Percentiles rank a stretch among this genome's conserved stretches.
These are phyloP conservation scores for Simplicillium sp. DNA, from an alignment of 2,329 filamentous ascomycete genomes.

Conservation along the genomic window DNA sequence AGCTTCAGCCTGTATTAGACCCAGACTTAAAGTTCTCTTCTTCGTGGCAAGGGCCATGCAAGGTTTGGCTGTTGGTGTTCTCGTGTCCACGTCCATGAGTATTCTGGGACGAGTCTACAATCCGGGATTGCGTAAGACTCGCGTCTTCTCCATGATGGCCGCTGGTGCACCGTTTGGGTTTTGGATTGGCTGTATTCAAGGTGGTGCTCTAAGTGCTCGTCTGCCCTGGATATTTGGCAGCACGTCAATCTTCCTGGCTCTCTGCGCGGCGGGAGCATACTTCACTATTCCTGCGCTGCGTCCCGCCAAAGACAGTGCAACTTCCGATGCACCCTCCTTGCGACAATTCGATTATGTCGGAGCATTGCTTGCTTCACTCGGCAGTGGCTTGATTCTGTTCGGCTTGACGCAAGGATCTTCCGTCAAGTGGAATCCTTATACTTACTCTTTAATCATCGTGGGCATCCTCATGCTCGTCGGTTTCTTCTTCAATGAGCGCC, in stretches of 20 bases:
- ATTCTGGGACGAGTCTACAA: conserved; percentile 7
- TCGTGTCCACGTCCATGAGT: conserved; percentile 6
- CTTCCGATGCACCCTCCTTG: conserved; percentile 1
- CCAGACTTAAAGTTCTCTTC: conserved; percentile 4
- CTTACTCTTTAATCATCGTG: conserved; percentile 4
- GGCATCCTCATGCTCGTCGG: conserved; percentile 4
- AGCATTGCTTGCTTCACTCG: conserved; percentile 2
- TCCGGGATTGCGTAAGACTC: conserved; percentile 5
- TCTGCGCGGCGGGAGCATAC: conserved; percentile 1
- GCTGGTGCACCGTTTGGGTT: conserved; percentile 5
- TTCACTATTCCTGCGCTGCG: conserved; percentile 4
- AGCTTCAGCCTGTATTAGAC: conserved; percentile 3
- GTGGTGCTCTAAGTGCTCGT: conserved; percentile 4
- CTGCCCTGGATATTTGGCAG: conserved; percentile 7
- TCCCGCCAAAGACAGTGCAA: conserved; percentile 3
- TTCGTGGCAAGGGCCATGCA: conserved; percentile 6
- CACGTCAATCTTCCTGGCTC: conserved; percentile 5
- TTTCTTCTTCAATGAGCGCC: not conserved
- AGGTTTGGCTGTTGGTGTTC: conserved; percentile 5
- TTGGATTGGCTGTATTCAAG: conserved; percentile 5
- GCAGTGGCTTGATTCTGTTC: conserved; percentile 3
- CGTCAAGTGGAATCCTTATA: conserved; percentile 4
- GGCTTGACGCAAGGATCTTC: conserved; percentile 4
- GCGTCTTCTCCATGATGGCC: conserved; percentile 6
- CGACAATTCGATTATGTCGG: conserved; percentile 5